Evolutionary conservation across 306 rosid genomes (phyloP).

Genomic region (Senna tora): DNA sequence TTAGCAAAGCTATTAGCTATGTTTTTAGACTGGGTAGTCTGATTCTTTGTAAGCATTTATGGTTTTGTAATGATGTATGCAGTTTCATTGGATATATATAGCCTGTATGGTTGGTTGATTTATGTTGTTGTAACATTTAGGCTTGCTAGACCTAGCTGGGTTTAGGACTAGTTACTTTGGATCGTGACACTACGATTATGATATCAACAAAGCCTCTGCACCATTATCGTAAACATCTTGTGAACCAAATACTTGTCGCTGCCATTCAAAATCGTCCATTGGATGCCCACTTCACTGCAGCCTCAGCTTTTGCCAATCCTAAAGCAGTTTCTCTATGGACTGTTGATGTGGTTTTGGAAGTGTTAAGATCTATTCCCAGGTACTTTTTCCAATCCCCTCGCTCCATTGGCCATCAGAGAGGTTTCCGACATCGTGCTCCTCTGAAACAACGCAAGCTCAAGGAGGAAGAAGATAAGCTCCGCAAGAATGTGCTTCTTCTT

Average conservation of each 20-base stretch:
- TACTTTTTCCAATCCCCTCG: constrained; percentile 74
- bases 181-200: too few relatives aligned
- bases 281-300: constrained; percentile 37
- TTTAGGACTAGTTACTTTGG: too few relatives aligned
- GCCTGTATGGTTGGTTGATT: too few relatives aligned
- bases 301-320: constrained; percentile 18
- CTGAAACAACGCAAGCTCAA: constrained; percentile 65
- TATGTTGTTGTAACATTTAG: too few relatives aligned
- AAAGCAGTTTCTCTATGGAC: constrained; percentile 46
- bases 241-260: constrained; percentile 56
- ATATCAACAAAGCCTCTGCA: constrained; percentile 29
- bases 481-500: constrained; percentile 53
- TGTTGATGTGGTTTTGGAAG: constrained; percentile 52
- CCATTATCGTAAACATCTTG: constrained; percentile 43
- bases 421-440: constrained; percentile 75
- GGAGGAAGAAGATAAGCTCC: constrained; percentile 47
- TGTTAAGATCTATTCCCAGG: constrained; percentile 62
- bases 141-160: too few relatives aligned
- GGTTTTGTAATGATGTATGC: too few relatives aligned
- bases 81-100: too few relatives aligned
- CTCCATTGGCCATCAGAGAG: constrained; percentile 67
- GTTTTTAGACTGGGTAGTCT: too few relatives aligned
- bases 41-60: too few relatives aligned
- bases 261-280: constrained; percentile 70
- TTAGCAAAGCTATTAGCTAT: too few relatives aligned